Evolutionary conservation across 768 basidiomycete genomes (phyloP).

Genomic region (Tephrocybe sp.): DNA sequence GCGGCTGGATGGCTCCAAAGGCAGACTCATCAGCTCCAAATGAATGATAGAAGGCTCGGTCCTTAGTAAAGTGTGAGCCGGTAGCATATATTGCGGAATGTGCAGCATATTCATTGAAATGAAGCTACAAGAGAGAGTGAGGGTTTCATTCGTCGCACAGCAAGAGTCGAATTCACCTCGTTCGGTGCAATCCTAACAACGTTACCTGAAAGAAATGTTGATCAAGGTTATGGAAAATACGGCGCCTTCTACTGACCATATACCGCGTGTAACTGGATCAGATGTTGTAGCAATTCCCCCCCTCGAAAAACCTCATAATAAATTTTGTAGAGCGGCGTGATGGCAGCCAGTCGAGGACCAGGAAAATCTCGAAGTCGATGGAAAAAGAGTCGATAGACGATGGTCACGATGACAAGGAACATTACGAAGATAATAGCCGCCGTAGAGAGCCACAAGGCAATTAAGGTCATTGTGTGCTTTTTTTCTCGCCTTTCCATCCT

Average conservation of each 20-base stretch:
- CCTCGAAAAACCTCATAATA: conserved; percentile 35
- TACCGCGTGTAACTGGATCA: conserved; percentile 29
- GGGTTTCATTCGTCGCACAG: background rate
- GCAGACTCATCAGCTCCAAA: conserved; percentile 35
- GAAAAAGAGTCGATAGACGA: conserved; percentile 26
- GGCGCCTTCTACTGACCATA: conserved; percentile 28
- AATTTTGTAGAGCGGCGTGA: conserved; percentile 30
- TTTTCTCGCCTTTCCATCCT: background rate
- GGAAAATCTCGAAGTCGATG: conserved; percentile 35
- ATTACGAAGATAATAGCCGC: background rate
- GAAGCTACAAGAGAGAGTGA: conserved; percentile 27
- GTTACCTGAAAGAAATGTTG: conserved; percentile 24
- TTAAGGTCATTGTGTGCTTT: background rate
- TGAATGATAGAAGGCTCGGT: conserved; percentile 34
- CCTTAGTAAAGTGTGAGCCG: conserved; percentile 38
- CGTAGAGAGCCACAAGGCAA: background rate
- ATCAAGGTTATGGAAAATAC: no score
- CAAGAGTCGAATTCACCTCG: conserved; percentile 23
- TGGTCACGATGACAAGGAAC: conserved; percentile 11
- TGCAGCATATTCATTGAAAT: conserved; percentile 34
- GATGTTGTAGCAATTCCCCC: conserved; percentile 31
- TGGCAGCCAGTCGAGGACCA: conserved; percentile 33
- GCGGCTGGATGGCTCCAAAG: conserved; percentile 35
- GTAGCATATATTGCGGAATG: conserved; percentile 35
- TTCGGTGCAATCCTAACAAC: conserved; percentile 40